Conservation (phyloP, 2,329 filamentous ascomycete species). For the Ambrosiella beaveri region DNA sequence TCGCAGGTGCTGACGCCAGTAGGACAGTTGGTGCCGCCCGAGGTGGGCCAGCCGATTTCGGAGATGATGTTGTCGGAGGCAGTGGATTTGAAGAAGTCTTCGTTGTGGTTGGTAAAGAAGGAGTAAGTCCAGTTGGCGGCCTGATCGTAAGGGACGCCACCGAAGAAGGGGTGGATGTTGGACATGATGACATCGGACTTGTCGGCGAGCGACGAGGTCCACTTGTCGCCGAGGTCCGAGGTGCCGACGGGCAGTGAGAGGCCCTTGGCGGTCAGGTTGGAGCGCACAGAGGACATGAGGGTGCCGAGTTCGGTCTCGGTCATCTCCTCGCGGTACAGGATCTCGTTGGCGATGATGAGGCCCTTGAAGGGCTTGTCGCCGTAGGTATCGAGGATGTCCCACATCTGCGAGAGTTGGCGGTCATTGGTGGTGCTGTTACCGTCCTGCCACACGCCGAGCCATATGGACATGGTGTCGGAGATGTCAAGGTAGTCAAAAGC, state of each 20-base stretch:
- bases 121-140: conserved; percentile 66
- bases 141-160: conserved; percentile 48
- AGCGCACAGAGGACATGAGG: conserved; percentile 49
- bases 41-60: conserved; percentile 81
- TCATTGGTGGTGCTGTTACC: conserved; percentile 65
- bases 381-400: conserved; percentile 58
- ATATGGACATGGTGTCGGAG: conserved; percentile 61
- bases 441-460: conserved; percentile 90
- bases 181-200: conserved; percentile 82
- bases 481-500: conserved; percentile 60
- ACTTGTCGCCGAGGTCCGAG: conserved; percentile 77
- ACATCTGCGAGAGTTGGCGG: conserved; percentile 71
- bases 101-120: conserved; percentile 64
- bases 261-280: conserved; percentile 50
- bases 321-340: conserved; percentile 61
- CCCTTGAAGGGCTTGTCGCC: conserved; percentile 55
- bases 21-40: conserved; percentile 58
- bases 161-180: conserved; percentile 94
- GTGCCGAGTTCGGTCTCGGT: conserved; percentile 43
- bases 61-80: conserved; percentile 59
- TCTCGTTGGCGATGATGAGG: conserved; percentile 68
- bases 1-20: conserved; percentile 32
- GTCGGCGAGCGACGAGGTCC: conserved; percentile 51
- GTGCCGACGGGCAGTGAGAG: conserved; percentile 66
- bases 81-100: conserved; percentile 44